Conservation (phyloP, 2,329 filamentous ascomycete species). For the Neofusicoccum ribis region DNA sequence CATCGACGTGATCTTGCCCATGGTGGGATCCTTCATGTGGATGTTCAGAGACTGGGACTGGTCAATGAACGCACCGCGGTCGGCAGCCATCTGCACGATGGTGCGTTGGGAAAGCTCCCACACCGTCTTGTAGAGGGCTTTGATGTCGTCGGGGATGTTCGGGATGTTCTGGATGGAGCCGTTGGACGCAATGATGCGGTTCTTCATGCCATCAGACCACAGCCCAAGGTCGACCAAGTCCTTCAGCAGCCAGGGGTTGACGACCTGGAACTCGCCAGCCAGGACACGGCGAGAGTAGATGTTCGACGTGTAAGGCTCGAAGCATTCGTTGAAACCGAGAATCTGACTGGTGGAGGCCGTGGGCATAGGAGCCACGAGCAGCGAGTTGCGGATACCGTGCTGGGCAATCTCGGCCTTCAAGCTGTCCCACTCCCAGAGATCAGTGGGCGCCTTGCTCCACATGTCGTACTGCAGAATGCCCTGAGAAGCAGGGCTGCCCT, state of each 20-base stretch:
- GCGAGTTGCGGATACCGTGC: constrained; percentile 91
- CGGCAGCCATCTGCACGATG: constrained; percentile 96
- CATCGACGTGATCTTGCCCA: constrained; percentile 99
- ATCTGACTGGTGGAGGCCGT: constrained; percentile 98
- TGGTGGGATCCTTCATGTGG: constrained; percentile 97
- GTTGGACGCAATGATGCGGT: constrained; percentile 96
- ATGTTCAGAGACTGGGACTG: constrained; percentile 99
- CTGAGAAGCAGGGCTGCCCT: constrained; percentile 90
- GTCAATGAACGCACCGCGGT: constrained; percentile 97
- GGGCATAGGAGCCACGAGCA: constrained; percentile 95
- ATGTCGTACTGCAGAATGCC: constrained; percentile 98
- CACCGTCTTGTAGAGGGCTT: constrained; percentile 97
- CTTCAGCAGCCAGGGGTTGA: constrained; percentile 98
- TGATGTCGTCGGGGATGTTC: constrained; percentile 94
- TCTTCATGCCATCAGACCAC: constrained; percentile 99
- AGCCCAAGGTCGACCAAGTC: constrained; percentile 96
- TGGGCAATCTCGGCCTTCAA: constrained; percentile 90
- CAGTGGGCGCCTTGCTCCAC: constrained; percentile 92
- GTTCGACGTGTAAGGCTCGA: constrained; percentile 99
- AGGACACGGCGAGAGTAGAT: constrained; percentile 98
- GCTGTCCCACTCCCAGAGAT: constrained; percentile 93
- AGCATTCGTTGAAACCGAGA: constrained; percentile 98
- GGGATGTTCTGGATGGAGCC: constrained; percentile 96
- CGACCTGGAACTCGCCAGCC: constrained; percentile 98
- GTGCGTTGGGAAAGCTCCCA: constrained; percentile 98